Percentiles rank a stretch among this genome's conserved stretches.
These are phyloP conservation scores for Corynascus novoguineensis DNA, from an alignment of 495 filamentous ascomycete genomes.

Conservation along the genomic window DNA sequence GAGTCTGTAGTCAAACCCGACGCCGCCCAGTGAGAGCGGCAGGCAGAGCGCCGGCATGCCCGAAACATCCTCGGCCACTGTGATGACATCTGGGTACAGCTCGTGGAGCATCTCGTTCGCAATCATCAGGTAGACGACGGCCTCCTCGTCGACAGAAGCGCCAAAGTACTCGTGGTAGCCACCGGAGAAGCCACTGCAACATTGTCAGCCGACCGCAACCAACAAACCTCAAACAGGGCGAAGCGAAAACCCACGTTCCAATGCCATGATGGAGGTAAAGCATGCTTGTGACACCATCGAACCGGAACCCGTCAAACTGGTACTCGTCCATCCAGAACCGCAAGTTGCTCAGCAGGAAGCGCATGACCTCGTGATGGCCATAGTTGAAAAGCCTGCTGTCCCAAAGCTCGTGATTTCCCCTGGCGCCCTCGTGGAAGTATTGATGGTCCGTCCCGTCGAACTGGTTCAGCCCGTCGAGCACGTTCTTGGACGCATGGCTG, in stretches of 20 bases:
- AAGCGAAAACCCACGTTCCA: conserved; percentile 71
- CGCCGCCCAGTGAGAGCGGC: conserved; percentile 74
- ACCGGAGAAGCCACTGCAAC: conserved; percentile 81
- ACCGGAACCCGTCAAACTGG: conserved; percentile 91
- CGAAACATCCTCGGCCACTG: conserved; percentile 94
- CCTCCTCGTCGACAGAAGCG: conserved; percentile 85
- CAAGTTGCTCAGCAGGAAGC: conserved; percentile 91
- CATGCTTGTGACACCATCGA: conserved; percentile 98
- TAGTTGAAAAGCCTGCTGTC: conserved; percentile 97
- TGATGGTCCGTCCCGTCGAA: conserved; percentile 92
- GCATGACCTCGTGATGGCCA: conserved; percentile 84
- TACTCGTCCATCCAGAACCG: conserved; percentile 99
- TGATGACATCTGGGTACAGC: conserved; percentile 79
- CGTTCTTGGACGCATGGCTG: conserved; percentile 96
- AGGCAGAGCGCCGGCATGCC: conserved; percentile 96
- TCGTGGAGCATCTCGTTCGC: conserved; percentile 94
- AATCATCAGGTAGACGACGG: conserved; percentile 90
- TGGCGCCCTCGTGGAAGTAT: conserved; percentile 85
- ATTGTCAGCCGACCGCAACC: background rate
- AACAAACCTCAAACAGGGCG: background rate
- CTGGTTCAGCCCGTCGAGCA: conserved; percentile 85
- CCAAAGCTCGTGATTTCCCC: conserved; percentile 87
- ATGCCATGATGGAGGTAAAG: conserved; percentile 95
- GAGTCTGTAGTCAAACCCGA: conserved; percentile 95
- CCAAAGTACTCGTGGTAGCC: conserved; percentile 99